Evolutionary conservation across 495 filamentous ascomycete genomes (phyloP), one percentile per base, ranked within the genome.

Genomic region (Podospora australis): DNA sequence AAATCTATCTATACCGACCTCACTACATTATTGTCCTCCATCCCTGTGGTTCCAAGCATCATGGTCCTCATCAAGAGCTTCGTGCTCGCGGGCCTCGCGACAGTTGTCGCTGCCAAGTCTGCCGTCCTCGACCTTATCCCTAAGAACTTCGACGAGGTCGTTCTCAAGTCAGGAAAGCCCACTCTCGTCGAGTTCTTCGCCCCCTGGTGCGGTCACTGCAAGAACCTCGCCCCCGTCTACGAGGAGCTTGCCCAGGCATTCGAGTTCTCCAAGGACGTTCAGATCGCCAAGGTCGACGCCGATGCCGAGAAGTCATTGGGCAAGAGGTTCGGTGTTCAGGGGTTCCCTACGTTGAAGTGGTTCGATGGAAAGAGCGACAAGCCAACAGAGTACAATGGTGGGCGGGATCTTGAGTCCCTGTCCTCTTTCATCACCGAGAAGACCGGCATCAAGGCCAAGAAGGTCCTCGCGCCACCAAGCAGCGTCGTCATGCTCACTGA

Each of bases 121-220:
- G 72, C 74, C n/a, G 91, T 96, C 43, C 69, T 90, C 50, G 90
- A 96, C 67, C 82, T 97, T 44, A 81, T 85, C 52, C 89, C 91
- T 46, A 69, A 67, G 52, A 96, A 96, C 71, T 96, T 97, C 65
- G 90, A 96, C 69, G 69, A 83, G 7, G 77, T 94, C 44, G 88
- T 96, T 50, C 78, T 97, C 25, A 77, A 92, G 60, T 90, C 86
- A 46, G 88, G 88, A 63, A 97, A 95, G 73, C 94, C 94, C 23
- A 89, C 94, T 0, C 81, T 98, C 28, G 92, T 98, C 50, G 92
- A 98, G 65, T 98, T 98, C 78, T 98, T 96, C 68, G 92, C 92
- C 39, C 92, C 92, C 48, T 98, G 92, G 92, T 98, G 94, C 68
- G 94, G 94, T 39, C 66, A 98, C 78, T 98, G 92, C 86, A 97